A percentile compares a stretch with the other conserved stretches of the same genome.
Conservation (phyloP, 2,329 filamentous ascomycete species). For the Karstenula rhodostoma region DNA sequence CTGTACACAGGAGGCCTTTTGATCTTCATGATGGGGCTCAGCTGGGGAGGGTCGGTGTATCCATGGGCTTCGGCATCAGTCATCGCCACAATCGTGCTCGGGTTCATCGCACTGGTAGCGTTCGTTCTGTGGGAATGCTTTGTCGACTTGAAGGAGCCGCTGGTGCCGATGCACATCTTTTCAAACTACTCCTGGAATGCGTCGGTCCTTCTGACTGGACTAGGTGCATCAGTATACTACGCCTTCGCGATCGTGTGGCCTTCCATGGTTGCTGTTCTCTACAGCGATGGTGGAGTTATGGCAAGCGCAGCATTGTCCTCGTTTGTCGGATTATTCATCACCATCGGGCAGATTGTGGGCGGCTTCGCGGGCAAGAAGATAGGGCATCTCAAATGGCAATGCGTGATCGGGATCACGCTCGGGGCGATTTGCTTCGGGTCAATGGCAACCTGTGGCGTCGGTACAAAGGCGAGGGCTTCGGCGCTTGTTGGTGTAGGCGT, state of each 20-base stretch:
- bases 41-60: constrained; percentile 62
- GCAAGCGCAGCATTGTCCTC: constrained; percentile 19
- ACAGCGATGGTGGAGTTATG: constrained; percentile 31
- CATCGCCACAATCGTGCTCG: constrained; percentile 59
- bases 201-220: constrained; percentile 41
- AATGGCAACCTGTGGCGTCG: constrained; percentile 39
- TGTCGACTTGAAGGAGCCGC: constrained; percentile 38
- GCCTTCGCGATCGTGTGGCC: constrained; percentile 52
- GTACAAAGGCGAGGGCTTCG: constrained; percentile 34
- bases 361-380: constrained; percentile 31
- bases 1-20: constrained; percentile 21
- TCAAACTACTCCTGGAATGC: constrained; percentile 44
- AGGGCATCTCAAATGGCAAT: constrained; percentile 46
- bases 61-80: constrained; percentile 60
- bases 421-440: constrained; percentile 43
- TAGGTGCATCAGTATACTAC: constrained; percentile 52
- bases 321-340: constrained; percentile 25
- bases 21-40: constrained; percentile 29
- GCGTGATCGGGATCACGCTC: constrained; percentile 35
- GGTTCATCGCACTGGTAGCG: constrained; percentile 55
- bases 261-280: constrained; percentile 44
- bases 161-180: constrained; percentile 50
- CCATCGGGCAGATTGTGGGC: constrained; percentile 23
- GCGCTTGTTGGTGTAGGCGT: constrained; percentile 42
- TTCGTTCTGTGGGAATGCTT: constrained; percentile 62